These are phyloP conservation scores for Coemansia erecta DNA, from an alignment of 192 early-diverging fungal species.

Conservation along the genomic window DNA sequence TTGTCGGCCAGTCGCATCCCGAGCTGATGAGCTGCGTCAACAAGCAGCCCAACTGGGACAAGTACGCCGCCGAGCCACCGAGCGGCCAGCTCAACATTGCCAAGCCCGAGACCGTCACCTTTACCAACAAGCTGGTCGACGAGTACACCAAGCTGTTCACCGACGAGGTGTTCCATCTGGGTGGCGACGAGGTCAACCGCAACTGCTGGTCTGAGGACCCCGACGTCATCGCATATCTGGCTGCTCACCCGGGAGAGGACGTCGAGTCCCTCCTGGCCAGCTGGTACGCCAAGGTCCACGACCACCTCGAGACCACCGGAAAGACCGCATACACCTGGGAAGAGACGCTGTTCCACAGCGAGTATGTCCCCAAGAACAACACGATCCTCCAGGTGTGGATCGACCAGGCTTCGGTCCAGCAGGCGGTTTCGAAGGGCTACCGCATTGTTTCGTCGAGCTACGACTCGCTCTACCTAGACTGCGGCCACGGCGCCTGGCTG, in stretches of 20 bases:
- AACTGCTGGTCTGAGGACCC: slow-evolving; percentile 64
- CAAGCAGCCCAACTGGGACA: slow-evolving; percentile 59
- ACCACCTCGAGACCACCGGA: slow-evolving; percentile 53
- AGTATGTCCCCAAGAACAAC: slow-evolving; percentile 56
- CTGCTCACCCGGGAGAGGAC: slow-evolving; percentile 21
- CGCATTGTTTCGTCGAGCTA: slow-evolving; percentile 58
- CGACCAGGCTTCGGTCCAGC: slow-evolving; percentile 54
- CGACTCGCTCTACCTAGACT: slow-evolving; percentile 72
- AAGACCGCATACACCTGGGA: slow-evolving; percentile 80
- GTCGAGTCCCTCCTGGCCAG: slow-evolving; percentile 33
- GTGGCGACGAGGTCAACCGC: slow-evolving; percentile 72
- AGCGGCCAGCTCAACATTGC: slow-evolving; percentile 79
- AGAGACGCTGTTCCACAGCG: slow-evolving; percentile 61
- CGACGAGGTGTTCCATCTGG: slow-evolving; percentile 72
- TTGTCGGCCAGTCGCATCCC: slow-evolving; percentile 55
- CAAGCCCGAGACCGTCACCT: slow-evolving; percentile 59
- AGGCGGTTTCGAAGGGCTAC: slow-evolving; percentile 58
- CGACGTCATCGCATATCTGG: slow-evolving; percentile 31
- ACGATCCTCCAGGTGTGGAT: slow-evolving; percentile 69
- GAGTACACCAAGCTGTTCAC: slow-evolving; percentile 68
- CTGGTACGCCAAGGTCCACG: slow-evolving; percentile 57
- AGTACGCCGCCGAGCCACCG: slow-evolving; percentile 70
- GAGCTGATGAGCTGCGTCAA: slow-evolving; percentile 62
- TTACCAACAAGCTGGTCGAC: slow-evolving; percentile 65
- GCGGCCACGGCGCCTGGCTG: slow-evolving; percentile 73